A percentile compares a stretch with the other conserved stretches of the same genome.
These are phyloP conservation scores for Cladosporium sp. DNA, from an alignment of 2,329 filamentous ascomycete species.

Conservation along the genomic window DNA sequence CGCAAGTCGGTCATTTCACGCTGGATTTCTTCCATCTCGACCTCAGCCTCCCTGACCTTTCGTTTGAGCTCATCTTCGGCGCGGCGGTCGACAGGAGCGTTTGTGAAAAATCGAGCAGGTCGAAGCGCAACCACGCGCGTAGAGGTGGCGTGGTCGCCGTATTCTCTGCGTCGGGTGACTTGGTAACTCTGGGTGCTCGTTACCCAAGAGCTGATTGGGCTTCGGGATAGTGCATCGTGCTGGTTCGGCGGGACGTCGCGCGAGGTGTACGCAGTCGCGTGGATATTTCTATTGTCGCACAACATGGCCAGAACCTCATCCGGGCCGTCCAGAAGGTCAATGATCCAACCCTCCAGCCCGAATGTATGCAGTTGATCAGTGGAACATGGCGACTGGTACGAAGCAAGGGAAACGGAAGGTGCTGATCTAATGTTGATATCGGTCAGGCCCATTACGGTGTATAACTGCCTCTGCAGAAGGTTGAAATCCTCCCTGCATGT, in stretches of 20 bases:
- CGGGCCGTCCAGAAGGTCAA: slow-evolving; percentile 75
- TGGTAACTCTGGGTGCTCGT: slow-evolving; percentile 58
- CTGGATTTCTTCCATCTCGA: slow-evolving; percentile 34
- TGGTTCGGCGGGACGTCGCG: slow-evolving; percentile 60
- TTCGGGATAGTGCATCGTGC: slow-evolving; percentile 57
- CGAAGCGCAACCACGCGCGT: slow-evolving; percentile 58
- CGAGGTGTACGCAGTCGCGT: slow-evolving; percentile 61
- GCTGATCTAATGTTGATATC: slow-evolving; percentile 66
- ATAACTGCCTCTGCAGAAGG: slow-evolving; percentile 61
- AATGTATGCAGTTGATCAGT: slow-evolving; percentile 48
- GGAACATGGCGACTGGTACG: slow-evolving; percentile 51
- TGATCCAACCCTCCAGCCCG: slow-evolving; percentile 73
- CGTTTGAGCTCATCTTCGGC: slow-evolving; percentile 57
- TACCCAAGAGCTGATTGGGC: slow-evolving; percentile 62
- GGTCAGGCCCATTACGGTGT: slow-evolving; percentile 57
- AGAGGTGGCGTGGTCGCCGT: slow-evolving; percentile 66
- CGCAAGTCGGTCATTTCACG: slow-evolving; percentile 29
- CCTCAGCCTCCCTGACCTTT: slow-evolving; percentile 40
- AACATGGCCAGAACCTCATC: slow-evolving; percentile 81
- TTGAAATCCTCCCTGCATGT: slow-evolving; percentile 71
- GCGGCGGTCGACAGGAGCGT: slow-evolving; percentile 64
- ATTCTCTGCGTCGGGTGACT: slow-evolving; percentile 68
- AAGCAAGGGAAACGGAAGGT: slow-evolving; percentile 44
- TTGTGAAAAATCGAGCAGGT: slow-evolving; percentile 64
- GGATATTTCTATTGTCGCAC: slow-evolving; percentile 64